Base-by-base conservation (phyloP, 2,329 filamentous ascomycete species). In the Aspergillus brunneoviolaceus region DNA sequence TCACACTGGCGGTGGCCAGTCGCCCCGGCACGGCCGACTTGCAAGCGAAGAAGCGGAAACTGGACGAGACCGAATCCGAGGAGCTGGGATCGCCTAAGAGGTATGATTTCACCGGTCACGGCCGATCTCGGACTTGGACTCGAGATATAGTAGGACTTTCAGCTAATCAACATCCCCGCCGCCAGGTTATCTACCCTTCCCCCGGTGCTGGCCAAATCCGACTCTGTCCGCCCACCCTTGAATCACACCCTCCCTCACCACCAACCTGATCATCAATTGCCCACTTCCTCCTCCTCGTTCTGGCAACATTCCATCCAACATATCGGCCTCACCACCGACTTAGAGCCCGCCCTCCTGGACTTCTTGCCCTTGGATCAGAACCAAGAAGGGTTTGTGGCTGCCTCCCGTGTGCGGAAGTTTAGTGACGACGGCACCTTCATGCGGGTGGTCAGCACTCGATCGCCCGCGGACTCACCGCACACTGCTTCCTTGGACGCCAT, bases 271-370 rank as follows among this genome's bases (percentile, higher is more conserved):
- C 35, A 60, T 35, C 67, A 65, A 49, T 60, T 64, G 33, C 71
- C 69, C 64, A 69, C 72, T 52, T 69, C 72, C 55, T 68, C 71
- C n/a, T 69, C 71, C 6, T 66, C 67, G 19, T 75, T 73, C 57
- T 75, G 74, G 59, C 70, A 70, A 57, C 73, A 75, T 51, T 70
- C 75, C 2, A 74, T 71, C n/a, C 74, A 77, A 57, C 71, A 78
- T 58, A 79, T 78, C 55, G 77, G 76, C 55, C 67, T 78, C 68
- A 78, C 77, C 52, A 78, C 76, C 3, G 77, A 78, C 57, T 63
- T 79, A 49, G 76, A 79, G 59, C 76, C 76, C 0, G 68, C 75
- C 21, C 66, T 79, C 3, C 65, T 79, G 14, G 74, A 77, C 21
- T 73, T 74, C 59, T 66, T 79, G 4, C 76, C 77, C 0, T 64